Conservation (phyloP, 2,329 filamentous ascomycete species). For the Fonsecaea pedrosoi region DNA sequence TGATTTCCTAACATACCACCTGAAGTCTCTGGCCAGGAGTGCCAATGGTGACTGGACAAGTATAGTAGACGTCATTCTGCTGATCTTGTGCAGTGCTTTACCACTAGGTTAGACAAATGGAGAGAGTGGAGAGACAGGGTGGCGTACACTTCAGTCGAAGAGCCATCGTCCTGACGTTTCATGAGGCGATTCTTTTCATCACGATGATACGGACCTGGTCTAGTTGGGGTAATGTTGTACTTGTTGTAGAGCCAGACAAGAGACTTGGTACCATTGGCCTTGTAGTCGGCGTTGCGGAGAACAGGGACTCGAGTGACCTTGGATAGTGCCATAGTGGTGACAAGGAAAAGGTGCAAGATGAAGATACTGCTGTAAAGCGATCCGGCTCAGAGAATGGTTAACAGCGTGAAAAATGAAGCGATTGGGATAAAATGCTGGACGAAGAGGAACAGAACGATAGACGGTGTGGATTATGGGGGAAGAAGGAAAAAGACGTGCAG, state of each 20-base stretch:
- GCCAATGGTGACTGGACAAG: conserved; percentile 69
- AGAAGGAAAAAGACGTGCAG: neutral
- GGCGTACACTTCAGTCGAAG: conserved; percentile 28
- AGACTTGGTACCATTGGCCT: conserved; percentile 65
- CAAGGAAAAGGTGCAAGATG: conserved; percentile 20
- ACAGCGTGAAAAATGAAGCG: neutral
- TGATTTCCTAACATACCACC: conserved; percentile 24
- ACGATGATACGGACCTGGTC: conserved; percentile 66
- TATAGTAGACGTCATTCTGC: conserved; percentile 71
- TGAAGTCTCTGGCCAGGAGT: conserved; percentile 67
- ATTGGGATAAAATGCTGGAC: neutral
- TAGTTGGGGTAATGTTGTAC: conserved; percentile 68
- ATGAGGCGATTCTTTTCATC: conserved; percentile 50
- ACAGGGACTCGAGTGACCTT: conserved; percentile 54
- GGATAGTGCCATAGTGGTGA: conserved; percentile 43
- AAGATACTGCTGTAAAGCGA: conserved; percentile 9
- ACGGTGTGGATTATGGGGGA: neutral
- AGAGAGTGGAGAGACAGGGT: neutral
- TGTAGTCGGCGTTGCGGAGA: conserved; percentile 66
- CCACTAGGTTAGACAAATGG: conserved; percentile 3
- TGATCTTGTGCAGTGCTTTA: conserved; percentile 66
- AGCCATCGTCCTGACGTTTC: conserved; percentile 26
- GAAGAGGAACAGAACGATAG: neutral
- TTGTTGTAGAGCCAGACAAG: conserved; percentile 68
- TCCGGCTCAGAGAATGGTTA: neutral